phyloP scores from a whole-genome alignment of 495 filamentous ascomycete genomes.

The Podospora pseudopauciseta region DNA sequence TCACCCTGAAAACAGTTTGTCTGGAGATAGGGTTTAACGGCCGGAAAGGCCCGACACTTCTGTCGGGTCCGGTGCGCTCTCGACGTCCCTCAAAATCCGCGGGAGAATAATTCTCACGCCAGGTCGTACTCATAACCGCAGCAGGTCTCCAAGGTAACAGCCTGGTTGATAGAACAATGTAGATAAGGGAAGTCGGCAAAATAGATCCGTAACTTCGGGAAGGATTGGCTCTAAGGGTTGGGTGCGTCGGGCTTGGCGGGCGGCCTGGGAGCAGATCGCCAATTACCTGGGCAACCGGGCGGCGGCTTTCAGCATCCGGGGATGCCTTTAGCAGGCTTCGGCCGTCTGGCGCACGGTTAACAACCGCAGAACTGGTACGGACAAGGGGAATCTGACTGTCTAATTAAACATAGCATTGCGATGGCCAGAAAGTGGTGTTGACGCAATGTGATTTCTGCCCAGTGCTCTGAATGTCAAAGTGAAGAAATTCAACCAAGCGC shows the following conservation, averaged over 20 bases:
- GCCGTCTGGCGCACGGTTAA: no score
- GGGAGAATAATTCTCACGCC: constrained; percentile 63
- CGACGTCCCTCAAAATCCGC: constrained; percentile 68
- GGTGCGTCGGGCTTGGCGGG: not conserved
- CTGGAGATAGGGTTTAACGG: constrained; percentile 56
- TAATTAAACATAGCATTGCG: no score
- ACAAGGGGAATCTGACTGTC: constrained; percentile 12
- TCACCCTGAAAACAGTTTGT: constrained; percentile 59
- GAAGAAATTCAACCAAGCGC: no score
- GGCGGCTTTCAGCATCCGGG: not conserved
- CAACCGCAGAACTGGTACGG: no score
- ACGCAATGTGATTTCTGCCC: no score
- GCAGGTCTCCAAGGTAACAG: constrained; percentile 70
- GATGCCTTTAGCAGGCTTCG: no score
- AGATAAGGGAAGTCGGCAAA: constrained; percentile 69
- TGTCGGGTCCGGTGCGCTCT: constrained; percentile 62
- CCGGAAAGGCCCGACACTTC: constrained; percentile 61
- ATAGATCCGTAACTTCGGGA: constrained; percentile 32
- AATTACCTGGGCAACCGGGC: not conserved
- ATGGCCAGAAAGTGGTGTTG: no score
- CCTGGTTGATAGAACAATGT: constrained; percentile 72
- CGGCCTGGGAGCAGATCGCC: not conserved
- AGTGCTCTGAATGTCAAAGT: no score
- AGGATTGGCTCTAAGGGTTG: not conserved
- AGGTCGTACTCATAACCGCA: constrained; percentile 67